Base-by-base conservation (phyloP, 148 eudicot genomes). In the Chenopodium suecicum region DNA sequence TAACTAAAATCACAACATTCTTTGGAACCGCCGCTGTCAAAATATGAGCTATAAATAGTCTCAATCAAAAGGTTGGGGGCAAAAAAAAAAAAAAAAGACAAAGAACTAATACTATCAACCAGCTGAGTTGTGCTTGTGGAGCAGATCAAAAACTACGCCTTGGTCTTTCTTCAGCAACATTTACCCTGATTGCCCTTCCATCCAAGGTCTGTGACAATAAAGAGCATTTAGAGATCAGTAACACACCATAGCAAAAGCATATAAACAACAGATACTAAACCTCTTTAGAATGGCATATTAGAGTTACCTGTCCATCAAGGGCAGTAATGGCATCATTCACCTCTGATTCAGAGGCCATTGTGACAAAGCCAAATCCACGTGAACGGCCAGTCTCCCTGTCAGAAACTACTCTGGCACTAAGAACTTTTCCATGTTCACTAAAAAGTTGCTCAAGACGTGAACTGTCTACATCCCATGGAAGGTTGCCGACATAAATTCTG, bases 291-390 rank as follows among this genome's bases (percentile, higher is more conserved):
- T 56, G 17, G 22, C 27, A 76, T 34, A 47, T 50, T 34, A 62
- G 22, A 17, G 31, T 86, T 44, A 93, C 97, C 94, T 88, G 91
- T 77, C 97, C 97, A 85, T 95, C 91, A 50, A 95, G 98, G 71
- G 88, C 92, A 72, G 90, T 82, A 75, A 92, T 88, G 20, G 98
- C 98, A 48, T 92, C 98, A 81, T 91, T 91, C 85, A 90, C 68
- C 81, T 92, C 98, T 29, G 90, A 74, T 80, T 92, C 95, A 44
- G 92, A 88, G 9, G 91, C 84, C 98, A 95, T 89, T 5, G 89
- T 88, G 32, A 95, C 98, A 65, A 93, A 95, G 56, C 94, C 98
- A 82, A 95, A 95, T 31, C 98, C 98, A 50, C 94, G 89, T 80
- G 98, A 93, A 77, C 95, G 90, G 48, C 95, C 94, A 64, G 87